Evolutionary conservation across 2,329 filamentous ascomycete species (phyloP).

Genomic region (Penicillium rolfsii): DNA sequence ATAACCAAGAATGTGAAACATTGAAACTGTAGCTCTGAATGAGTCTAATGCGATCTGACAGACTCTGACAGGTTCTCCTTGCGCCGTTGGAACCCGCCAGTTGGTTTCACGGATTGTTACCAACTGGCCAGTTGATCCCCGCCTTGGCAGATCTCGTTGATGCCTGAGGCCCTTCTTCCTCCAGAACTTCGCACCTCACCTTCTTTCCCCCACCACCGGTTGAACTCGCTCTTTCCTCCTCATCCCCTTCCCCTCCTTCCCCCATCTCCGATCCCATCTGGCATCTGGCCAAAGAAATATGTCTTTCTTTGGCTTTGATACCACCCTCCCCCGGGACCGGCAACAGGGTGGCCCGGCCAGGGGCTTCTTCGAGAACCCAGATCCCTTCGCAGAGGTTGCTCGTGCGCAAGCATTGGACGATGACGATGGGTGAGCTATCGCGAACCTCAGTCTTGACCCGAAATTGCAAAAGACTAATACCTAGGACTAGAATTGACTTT

Average conservation of each 20-base stretch:
- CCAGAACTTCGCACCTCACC: conserved; percentile 25
- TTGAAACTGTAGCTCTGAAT: not conserved
- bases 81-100: not conserved
- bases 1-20: not conserved
- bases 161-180: conserved; percentile 25
- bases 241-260: conserved; percentile 23
- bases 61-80: not conserved
- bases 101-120: not conserved
- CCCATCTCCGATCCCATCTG: conserved; percentile 15
- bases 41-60: not conserved
- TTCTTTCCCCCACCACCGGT: not conserved
- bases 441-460: not conserved
- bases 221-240: conserved; percentile 13
- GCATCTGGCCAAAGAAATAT: conserved; percentile 53
- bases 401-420: conserved; percentile 59
- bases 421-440: conserved; percentile 61
- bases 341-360: conserved; percentile 68
- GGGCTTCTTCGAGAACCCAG: conserved; percentile 74
- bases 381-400: conserved; percentile 86
- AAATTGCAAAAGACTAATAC: not conserved
- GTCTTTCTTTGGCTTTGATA: conserved; percentile 92
- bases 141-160: not conserved
- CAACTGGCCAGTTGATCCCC: conserved; percentile 17
- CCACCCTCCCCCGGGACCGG: conserved; percentile 65
- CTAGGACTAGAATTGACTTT: conserved; percentile 69